Base-by-base conservation (phyloP, 805 yeast genomes). In the Komagataella mondaviorum region DNA sequence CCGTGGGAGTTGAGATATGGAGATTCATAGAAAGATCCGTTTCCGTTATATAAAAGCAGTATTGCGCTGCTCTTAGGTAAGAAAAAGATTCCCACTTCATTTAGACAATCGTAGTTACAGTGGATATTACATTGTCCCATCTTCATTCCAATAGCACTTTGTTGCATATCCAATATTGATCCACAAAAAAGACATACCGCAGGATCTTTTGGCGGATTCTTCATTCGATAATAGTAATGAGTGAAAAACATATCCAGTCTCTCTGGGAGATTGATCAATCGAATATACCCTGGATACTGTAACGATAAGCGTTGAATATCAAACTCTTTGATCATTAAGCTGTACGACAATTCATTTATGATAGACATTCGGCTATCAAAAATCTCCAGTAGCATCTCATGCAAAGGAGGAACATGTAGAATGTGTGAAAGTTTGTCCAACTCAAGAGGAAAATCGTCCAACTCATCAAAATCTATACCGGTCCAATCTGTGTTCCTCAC, bases 1-100 rank as follows among this genome's bases (percentile, higher is more conserved):
- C 97, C 97, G 63, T 88, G 95, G 43, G 74, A 73, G 62, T 90
- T 96, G 43, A 87, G 66, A 61, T 82, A 91, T 0, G 98, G 98
- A 2, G 95, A 84, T 39, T 80, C 81, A 54, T 78, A 73, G 63
- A 91, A 91, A 0, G 96, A 80, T 0, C 99, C 99, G 44, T 85
- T 83, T 6, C 83, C 84, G 49, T 79, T 80, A 53, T 85, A 77
- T 48, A 91, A 61, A 39, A 88, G 61, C 50, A 88, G 66, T 23
- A 86, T 60, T 10, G 83, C 69, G 55, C 86, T 75, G 55, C 81
- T 83, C 56, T 83, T 79, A 1, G 95, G 91, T 1, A 86, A 60
- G 48, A 88, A 66, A 57, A 81, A 88, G 0, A 88, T 74, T 0
- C 96, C 96, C n/a, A 71, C 65, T 50, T 76, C 78, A 44, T 76